These are phyloP conservation scores for Calocybe cyanea DNA, from an alignment of 768 basidiomycete species.

Conservation along the genomic window DNA sequence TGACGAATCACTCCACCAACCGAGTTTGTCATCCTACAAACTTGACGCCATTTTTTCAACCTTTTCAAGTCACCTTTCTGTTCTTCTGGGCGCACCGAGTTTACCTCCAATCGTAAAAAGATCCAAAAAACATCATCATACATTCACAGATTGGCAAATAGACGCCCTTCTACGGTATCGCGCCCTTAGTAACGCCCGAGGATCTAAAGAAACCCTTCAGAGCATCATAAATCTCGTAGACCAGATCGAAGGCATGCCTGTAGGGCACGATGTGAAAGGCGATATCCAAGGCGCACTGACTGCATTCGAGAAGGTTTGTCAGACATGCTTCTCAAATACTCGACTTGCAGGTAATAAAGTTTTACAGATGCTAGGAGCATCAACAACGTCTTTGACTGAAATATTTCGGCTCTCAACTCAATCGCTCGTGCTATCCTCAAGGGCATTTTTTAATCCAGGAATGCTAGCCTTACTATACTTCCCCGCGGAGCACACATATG, in stretches of 20 bases:
- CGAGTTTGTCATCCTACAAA: conserved; percentile 37
- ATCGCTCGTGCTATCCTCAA: conserved; percentile 65
- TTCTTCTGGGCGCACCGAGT: conserved; percentile 76
- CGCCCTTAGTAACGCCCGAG: conserved; percentile 61
- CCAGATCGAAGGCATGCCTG: conserved; percentile 90
- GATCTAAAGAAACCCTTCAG: conserved; percentile 67
- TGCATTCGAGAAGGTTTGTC: conserved; percentile 67
- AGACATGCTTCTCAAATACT: neutral
- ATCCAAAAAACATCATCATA: conserved; percentile 10
- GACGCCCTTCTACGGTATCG: conserved; percentile 73
- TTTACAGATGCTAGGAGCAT: conserved; percentile 35
- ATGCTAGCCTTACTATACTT: conserved; percentile 97
- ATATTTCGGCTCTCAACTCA: conserved; percentile 57
- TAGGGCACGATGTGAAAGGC: conserved; percentile 69
- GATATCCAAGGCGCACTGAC: conserved; percentile 69
- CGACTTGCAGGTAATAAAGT: neutral
- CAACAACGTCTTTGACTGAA: conserved; percentile 34
- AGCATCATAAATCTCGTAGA: conserved; percentile 84
- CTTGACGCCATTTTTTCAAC: conserved; percentile 54
- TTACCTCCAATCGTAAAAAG: conserved; percentile 46
- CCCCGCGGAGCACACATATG: conserved; percentile 96
- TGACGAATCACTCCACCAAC: conserved; percentile 20
- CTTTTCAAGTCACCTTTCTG: conserved; percentile 69
- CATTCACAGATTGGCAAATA: conserved; percentile 72
- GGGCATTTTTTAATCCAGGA: conserved; percentile 94